Evolutionary conservation across 2,329 filamentous ascomycete species (phyloP), one percentile per base, ranked within the genome.

Genomic region (Sordariomycetes sp.): DNA sequence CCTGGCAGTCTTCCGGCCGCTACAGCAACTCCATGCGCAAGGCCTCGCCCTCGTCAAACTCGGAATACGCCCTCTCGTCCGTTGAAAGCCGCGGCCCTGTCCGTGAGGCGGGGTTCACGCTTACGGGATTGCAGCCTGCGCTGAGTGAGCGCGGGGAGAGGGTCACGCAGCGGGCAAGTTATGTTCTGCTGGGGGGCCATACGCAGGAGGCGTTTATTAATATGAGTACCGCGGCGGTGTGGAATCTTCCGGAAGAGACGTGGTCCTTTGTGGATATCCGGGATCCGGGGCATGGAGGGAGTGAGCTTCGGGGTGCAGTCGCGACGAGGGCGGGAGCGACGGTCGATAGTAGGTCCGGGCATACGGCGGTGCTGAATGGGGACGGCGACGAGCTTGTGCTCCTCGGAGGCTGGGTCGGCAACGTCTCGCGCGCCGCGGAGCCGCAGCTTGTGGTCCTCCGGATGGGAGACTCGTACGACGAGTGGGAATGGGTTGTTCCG

Each of bases 321-420:
- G 25, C 36, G 42, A 2, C 22, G 53, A 39, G 17, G 20, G 2
- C 34, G 28, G n/a, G n/a, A 13, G 22, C 35, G 20, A 69, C 69
- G 1, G 76, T 95, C 7, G 87, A 95, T 62, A 89, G 90, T 42
- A 78, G 94, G 57, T 96, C 91, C 3, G 94, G 94, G 0, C 94
- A 99, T 66, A 91, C 89, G 0, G 85, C 92, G 1, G 80, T 96
- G 1, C 72, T 96, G 4, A 89, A 83, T 32, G 80, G 86, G 56
- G 90, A 95, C 65, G 91, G 91, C 0, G 80, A 75, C 28, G 82
- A 80, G n/a, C 75, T 97, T 10, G 74, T 96, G 48, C 73, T 99
- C 1, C 77, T 90, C 59, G 94, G 94, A 22, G 94, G 94, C 1
- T 99, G 94, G 94, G 90, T 96, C 4, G 92, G 91, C 3, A 84